phyloP scores from a whole-genome alignment of 2,329 filamentous ascomycete species.

The Phyllachora maydis region DNA sequence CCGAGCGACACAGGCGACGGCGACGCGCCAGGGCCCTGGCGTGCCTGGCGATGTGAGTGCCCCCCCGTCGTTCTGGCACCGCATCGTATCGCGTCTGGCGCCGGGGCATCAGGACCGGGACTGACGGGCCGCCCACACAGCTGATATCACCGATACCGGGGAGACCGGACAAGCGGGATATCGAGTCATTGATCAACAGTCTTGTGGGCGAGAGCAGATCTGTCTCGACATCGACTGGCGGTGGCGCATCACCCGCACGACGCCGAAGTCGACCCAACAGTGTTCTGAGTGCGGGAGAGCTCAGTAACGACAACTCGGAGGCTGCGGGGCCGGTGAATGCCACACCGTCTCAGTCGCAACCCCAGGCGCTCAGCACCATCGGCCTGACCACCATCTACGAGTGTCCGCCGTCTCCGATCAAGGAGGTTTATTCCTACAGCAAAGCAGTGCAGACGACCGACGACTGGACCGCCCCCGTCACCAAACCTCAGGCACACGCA shows the following conservation, averaged over 20 bases:
- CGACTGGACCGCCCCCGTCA: constrained; percentile 38
- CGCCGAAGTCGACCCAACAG: constrained; percentile 69
- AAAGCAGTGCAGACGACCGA: constrained; percentile 87
- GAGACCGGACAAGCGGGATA: constrained; percentile 49
- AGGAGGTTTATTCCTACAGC: constrained; percentile 88
- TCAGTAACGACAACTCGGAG: constrained; percentile 57
- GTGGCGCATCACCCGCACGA: constrained; percentile 42
- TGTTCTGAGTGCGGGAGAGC: constrained; percentile 60
- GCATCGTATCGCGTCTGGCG: too few relatives aligned
- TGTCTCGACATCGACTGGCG: constrained; percentile 41
- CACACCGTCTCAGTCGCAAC: constrained; percentile 17
- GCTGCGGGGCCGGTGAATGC: constrained; percentile 24
- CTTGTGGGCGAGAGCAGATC: constrained; percentile 64
- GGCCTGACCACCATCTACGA: constrained; percentile 64
- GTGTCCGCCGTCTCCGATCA: constrained; percentile 51
- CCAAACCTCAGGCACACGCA: constrained; percentile 24
- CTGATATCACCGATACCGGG: constrained; percentile 50
- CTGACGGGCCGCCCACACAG: too few relatives aligned
- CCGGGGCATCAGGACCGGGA: too few relatives aligned
- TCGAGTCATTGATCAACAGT: constrained; percentile 70
- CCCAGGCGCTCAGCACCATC: constrained; percentile 54
- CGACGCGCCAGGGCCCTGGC: constrained; percentile 46
- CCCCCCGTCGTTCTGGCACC: neutral
- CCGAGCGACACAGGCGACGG: constrained; percentile 54
- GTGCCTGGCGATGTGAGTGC: constrained; percentile 45